Evolutionary conservation across 768 basidiomycete species (phyloP), one percentile per base, ranked within the genome.

Genomic region (Tricholoma flavovirens): DNA sequence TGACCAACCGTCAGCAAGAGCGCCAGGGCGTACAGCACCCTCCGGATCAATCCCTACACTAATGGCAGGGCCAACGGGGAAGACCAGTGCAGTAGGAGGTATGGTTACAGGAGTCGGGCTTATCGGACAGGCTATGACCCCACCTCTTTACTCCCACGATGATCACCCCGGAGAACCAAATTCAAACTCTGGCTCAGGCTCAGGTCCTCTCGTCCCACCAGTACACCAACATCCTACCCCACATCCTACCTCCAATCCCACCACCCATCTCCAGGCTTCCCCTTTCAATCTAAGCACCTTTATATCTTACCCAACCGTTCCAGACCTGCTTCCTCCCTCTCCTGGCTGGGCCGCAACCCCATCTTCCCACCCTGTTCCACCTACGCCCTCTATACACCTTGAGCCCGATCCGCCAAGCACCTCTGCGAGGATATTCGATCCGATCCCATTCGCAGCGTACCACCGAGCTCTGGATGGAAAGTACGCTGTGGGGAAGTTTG

Each of bases 401-500:
- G 75, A 75, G 19, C 60, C 59, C 24, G 66, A 69, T 8, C 50
- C 60, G 57, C 57, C 57, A 52, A 66, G 58, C 58, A 36, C 58
- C 22, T 32, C 8, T 22, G 54, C 51, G 57, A 68, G 59, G 62
- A 65, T 64, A 60, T 93, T 90, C 58, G 87, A 90, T 35, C 83
- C 90, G 0, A 88, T 93, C 22, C 83, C 86, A 0, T 92, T 93
- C 57, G 80, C 86, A 0, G 67, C 75, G 9, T 81, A 77, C 43
- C 86, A 91, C 64, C 75, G 79, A 15, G 60, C 75, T 12, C 75
- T 82, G 12, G 90, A 93, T 64, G 82, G 82, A 9, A 93, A 93
- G 70, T 92, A 93, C 62, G 72, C 74, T 0, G 61, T 76, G 22
- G 90, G 90, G 29, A 92, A 92, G 67, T 93, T 91, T 59, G 72